Base-by-base conservation (phyloP, 306 rosid genomes). In the Mimosa bimucronata region DNA sequence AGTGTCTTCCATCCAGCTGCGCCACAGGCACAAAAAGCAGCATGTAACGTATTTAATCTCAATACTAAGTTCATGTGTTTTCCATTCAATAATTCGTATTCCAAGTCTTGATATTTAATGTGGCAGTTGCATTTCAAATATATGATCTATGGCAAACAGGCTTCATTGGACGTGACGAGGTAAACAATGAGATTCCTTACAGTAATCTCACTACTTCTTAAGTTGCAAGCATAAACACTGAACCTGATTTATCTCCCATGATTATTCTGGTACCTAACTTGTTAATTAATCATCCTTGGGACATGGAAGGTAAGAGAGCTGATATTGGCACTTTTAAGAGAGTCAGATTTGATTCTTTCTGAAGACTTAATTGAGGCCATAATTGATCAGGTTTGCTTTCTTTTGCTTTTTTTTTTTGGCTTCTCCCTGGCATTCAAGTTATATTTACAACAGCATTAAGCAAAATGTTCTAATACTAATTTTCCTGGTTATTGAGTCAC, bases 1-100 rank as follows among this genome's bases (percentile, higher is more conserved):
- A 86, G 86, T 26, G 79, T 87, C 38, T 91, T 89, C 81, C 96
- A 91, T 79, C 91, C 89, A 53, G 77, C 81, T 77, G 81, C 96
- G 11, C 84, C 90, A 19, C 86, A 77, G 75, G 61, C 68, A 62
- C 85, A 84, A 75, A 91, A 91, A 41, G 86, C 81, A 69, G 78
- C 75, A 45, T 81, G 92, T 87, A 87, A 26, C 21, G 88, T 23
- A 64, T 37, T 73, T 23, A 48, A 68, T 52, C 7, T 74, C 2
- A 61, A 50, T 3, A 77, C n/a, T 38, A 66, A 31, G 40, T 79
- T 50, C 26, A 7, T 74, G 61, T 18, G 67, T 46, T 23, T 41
- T 12, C 18, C 23, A 34, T 37, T 30, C 45, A 66, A 34, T 16
- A 62, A 16, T 78, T 46, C 80, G 58, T 60, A 45, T 61, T 28